These are phyloP conservation scores for Debaryomycetaceae sp. DNA, from an alignment of 1,139 yeast genomes.

Conservation along the genomic window DNA sequence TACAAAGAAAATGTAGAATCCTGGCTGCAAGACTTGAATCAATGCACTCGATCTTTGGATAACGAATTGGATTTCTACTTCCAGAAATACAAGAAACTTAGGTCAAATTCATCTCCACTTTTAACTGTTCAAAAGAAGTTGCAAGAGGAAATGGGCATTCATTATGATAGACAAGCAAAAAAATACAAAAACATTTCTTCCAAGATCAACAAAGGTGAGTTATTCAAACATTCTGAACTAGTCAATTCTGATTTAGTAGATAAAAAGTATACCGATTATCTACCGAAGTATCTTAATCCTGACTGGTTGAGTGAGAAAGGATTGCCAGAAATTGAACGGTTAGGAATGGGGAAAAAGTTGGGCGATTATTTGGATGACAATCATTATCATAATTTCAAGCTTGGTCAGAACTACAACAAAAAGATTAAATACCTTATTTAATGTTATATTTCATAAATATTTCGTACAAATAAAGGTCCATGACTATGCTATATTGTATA, in stretches of 20 bases:
- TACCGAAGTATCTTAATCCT: conserved; percentile 1
- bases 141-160: conserved; percentile 23
- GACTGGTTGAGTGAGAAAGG: conserved; percentile 13
- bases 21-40: conserved; percentile 26
- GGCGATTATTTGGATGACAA: conserved; percentile 28
- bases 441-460: neutral
- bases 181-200: conserved; percentile 15
- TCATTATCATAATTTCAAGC: conserved; percentile 20
- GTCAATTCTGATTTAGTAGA: conserved; percentile 13
- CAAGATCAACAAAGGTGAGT: conserved; percentile 15
- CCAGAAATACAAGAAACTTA: conserved; percentile 16
- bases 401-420: conserved; percentile 30
- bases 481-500: neutral
- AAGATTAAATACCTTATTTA: conserved; percentile 14
- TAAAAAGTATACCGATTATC: conserved; percentile 6
- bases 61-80: conserved; percentile 11
- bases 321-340: conserved; percentile 23
- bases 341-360: conserved; percentile 29
- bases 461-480: conserved; percentile 1
- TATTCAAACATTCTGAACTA: conserved; percentile 36
- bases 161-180: conserved; percentile 18
- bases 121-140: conserved; percentile 13
- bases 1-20: conserved; percentile 4
- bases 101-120: conserved; percentile 11
- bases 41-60: conserved; percentile 15